These are phyloP conservation scores for Lipomyces yamadae DNA, from an alignment of 805 yeast genomes.

Conservation along the genomic window DNA sequence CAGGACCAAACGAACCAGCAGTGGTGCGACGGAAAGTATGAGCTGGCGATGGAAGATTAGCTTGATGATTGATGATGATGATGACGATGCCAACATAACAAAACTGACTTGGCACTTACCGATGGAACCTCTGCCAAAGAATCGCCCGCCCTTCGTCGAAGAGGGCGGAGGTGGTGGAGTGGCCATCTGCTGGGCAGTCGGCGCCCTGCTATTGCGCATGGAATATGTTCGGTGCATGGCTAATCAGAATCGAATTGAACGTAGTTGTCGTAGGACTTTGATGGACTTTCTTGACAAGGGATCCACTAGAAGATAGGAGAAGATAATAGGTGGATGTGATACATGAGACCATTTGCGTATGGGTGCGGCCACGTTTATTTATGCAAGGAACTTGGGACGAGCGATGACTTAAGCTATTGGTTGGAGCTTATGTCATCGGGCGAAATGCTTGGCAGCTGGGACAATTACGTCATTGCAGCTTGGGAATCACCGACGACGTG, in stretches of 20 bases:
- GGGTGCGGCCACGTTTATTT: slow-evolving; percentile 1
- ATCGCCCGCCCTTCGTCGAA: slow-evolving; percentile 77
- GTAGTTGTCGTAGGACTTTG: background rate
- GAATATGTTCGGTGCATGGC: slow-evolving; percentile 98
- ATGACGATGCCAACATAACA: background rate
- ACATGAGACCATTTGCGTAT: background rate
- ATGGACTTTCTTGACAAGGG: background rate
- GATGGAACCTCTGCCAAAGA: slow-evolving; percentile 64
- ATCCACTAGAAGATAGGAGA: background rate
- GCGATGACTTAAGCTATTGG: background rate
- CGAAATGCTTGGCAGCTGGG: too few species aligned
- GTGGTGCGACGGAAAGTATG: slow-evolving; percentile 40
- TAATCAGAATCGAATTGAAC: slow-evolving; percentile 1
- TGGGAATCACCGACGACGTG: too few species aligned
- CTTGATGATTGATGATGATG: background rate
- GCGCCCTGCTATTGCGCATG: slow-evolving; percentile 91
- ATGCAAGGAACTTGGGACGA: background rate
- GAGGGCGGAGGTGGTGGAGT: slow-evolving; percentile 96
- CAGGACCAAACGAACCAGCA: slow-evolving; percentile 91
- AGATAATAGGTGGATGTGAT: background rate
- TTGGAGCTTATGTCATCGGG: too few species aligned
- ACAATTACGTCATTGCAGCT: background rate
- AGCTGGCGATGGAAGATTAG: slow-evolving; percentile 19
- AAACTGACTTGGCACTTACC: slow-evolving; percentile 10
- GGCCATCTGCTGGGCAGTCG: slow-evolving; percentile 94